Base-by-base conservation (phyloP, 257 asterid species). In the Solanum clarkiae region DNA sequence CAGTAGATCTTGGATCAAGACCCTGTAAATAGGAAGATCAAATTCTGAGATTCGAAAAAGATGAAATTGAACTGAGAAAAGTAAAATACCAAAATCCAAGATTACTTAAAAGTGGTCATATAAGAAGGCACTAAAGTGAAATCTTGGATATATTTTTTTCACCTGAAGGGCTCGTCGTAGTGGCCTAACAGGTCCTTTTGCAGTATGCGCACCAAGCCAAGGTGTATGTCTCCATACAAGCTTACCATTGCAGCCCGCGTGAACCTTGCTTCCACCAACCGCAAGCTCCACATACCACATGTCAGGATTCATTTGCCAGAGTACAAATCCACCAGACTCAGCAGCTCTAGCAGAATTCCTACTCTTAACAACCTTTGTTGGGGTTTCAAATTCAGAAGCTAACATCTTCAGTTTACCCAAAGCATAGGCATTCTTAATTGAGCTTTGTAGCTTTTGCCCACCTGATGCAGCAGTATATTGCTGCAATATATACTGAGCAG, bases 251-350 rank as follows among this genome's bases (percentile, higher is more conserved):
- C 99, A 96, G 49, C 99, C 98, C 0, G 99, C 99, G 17, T 93
- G 99, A 49, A 94, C 98, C 85, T 95, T 95, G 91, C 98, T 94
- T 40, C 98, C 98, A 29, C 97, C 99, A 57, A 92, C 98, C 1
- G 97, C 93, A 68, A 95, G 97, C 93, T 96, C 99, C 9, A 94
- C 97, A 85, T 93, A 94, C 99, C 98, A 94, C 97, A 92, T 96
- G 68, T 92, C 97, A 0, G 97, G 97, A 86, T 88, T 90, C 99
- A 95, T 95, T 86, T 94, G 99, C 99, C 99, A 96, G 84, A 96
- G 91, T 40, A 94, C 95, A 83, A 95, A 94, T 29, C 97, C 97
- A 63, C 99, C 99, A 0, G 97, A 89, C 84, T 96, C 98, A 3
- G 98, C 96, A 85, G 93, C 95, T 92, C 93, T 87, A 8, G 92